These are phyloP conservation scores for Tarenaya hassleriana DNA, from an alignment of 345 rosid species.

Conservation along the genomic window DNA sequence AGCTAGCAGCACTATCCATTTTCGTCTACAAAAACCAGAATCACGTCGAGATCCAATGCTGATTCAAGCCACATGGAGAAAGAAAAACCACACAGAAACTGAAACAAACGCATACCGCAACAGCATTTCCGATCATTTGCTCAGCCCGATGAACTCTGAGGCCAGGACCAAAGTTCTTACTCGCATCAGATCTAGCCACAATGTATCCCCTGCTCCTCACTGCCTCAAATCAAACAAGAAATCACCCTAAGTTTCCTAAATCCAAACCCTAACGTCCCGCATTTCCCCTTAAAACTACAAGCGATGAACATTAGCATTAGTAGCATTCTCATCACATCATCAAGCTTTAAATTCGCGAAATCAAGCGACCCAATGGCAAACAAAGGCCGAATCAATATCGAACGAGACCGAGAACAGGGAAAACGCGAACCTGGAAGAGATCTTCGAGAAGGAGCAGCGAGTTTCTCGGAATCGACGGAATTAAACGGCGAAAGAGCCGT, in stretches of 20 bases:
- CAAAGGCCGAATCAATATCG: neutral
- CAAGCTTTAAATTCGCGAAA: slow-evolving; percentile 2
- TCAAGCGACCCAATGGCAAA: neutral
- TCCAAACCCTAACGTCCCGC: neutral
- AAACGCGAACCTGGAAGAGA: slow-evolving; percentile 40
- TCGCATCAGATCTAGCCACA: slow-evolving; percentile 60
- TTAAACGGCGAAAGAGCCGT: slow-evolving; percentile 40
- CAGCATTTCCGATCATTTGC: slow-evolving; percentile 58
- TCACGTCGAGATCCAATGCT: neutral
- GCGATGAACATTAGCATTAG: too few relatives aligned
- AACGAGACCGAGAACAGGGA: neutral
- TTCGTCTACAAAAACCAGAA: slow-evolving; percentile 42
- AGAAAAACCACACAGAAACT: neutral
- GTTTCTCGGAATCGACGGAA: slow-evolving; percentile 45
- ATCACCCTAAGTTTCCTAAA: neutral
- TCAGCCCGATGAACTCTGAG: slow-evolving; percentile 35
- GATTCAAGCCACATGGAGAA: neutral
- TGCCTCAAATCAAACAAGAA: slow-evolving; percentile 23
- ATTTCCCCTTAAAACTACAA: too few relatives aligned
- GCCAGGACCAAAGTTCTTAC: slow-evolving; percentile 30
- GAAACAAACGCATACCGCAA: slow-evolving; percentile 42
- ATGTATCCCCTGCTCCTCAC: slow-evolving; percentile 41
- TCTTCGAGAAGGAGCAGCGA: slow-evolving; percentile 35
- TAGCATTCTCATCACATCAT: too few relatives aligned
- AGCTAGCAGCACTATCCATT: slow-evolving; percentile 43